Base-by-base conservation (phyloP, 345 rosid species). In the Theobroma cacao region DNA sequence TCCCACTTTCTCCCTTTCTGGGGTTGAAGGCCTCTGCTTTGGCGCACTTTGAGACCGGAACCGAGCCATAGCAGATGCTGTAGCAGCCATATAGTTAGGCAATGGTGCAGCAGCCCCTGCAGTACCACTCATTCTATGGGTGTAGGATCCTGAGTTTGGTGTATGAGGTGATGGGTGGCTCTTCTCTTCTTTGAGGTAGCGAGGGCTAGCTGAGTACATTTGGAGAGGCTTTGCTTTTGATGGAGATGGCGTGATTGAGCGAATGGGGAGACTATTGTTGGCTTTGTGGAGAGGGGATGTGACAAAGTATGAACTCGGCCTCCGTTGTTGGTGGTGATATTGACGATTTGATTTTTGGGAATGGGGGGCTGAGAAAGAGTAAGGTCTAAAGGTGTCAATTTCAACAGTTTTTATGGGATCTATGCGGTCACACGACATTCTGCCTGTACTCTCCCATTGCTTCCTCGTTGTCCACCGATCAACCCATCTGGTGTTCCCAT, bases 21-120 rank as follows among this genome's bases (percentile, higher is more conserved):
- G 86, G 33, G 84, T 87, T 11, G 88, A 82, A 17, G 86, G 80
- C 78, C 94, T 87, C 74, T 88, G 91, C 79, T 86, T 88, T 8
- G 98, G 96, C 55, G 85, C 88, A 80, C 94, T 91, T 50, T 85
- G 92, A 45, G 98, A 92, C 52, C 93, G 83, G 22, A 77, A 5
- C 76, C 91, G 81, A 10, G 95, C 91, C 80, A 77, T 87, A 52
- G 96, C 88, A 0, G 92, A 91, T 68, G 87, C 94, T 1, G 98
- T 94, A 45, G 92, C 85, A 3, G 92, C 89, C 98, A 92, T 94
- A 85, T 94, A 94, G 82, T 85, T 88, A 7, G 98, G 97, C 72
- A 67, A 59, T 28, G 75, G 26, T 28, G 80, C 79, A 38, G 48
- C 69, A 26, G 36, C 40, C 3, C 9, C 66, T 9, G 72, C 28